phyloP scores from a whole-genome alignment of 2,329 filamentous ascomycete species.

The Canariomyces notabilis region DNA sequence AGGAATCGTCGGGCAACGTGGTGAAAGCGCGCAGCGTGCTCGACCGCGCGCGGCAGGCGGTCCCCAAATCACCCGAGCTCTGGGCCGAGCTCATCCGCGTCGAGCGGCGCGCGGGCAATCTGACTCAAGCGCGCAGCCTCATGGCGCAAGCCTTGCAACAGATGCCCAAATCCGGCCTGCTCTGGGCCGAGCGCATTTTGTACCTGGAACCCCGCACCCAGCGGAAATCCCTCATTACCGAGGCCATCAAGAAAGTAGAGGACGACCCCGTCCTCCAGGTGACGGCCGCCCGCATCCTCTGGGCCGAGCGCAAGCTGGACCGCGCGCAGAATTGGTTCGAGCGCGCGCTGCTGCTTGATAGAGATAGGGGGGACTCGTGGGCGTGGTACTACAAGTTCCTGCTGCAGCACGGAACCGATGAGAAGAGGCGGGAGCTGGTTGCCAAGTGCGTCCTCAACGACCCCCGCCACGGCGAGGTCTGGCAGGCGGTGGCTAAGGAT shows the following conservation, averaged over 20 bases:
- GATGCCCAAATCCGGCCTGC: conserved; percentile 76
- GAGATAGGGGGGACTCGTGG: conserved; percentile 88
- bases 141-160: conserved; percentile 94
- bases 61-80: conserved; percentile 76
- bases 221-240: conserved; percentile 82
- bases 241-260: conserved; percentile 96
- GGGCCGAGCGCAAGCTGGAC: conserved; percentile 85
- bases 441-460: conserved; percentile 77
- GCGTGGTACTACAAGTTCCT: conserved; percentile 98
- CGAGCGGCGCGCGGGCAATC: conserved; percentile 80
- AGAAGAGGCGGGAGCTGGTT: conserved; percentile 83
- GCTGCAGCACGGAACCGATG: conserved; percentile 84
- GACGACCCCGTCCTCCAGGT: conserved; percentile 86
- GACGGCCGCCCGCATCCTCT: conserved; percentile 91
- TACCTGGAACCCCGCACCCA: conserved; percentile 87
- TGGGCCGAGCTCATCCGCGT: conserved; percentile 94
- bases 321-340: conserved; percentile 98
- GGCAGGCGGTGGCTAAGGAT: conserved; percentile 82
- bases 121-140: conserved; percentile 76
- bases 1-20: conserved; percentile 75
- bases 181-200: conserved; percentile 96
- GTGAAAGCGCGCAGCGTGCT: conserved; percentile 94
- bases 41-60: conserved; percentile 80
- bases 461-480: conserved; percentile 86
- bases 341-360: conserved; percentile 83